Percentiles rank a stretch among this genome's conserved stretches.
Evolutionary conservation across 164 flowering plant species (phyloP).

Genomic region (Cinnamomum micranthum): DNA sequence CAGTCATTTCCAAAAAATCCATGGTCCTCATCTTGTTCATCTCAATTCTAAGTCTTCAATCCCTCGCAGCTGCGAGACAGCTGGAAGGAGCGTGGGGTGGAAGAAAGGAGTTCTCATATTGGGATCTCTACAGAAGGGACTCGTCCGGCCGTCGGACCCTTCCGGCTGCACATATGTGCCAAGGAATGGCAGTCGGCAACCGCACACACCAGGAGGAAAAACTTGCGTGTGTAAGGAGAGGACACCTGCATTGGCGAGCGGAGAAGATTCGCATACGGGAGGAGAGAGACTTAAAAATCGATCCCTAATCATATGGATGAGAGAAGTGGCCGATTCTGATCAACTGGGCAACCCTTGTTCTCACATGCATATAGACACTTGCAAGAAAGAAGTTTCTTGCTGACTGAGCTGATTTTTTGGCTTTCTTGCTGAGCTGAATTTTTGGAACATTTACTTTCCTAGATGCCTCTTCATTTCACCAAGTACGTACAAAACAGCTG

Average conservation of each 20-base stretch:
- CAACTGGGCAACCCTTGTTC: too few relatives aligned
- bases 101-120: not conserved
- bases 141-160: not conserved
- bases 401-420: too few relatives aligned
- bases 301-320: too few relatives aligned
- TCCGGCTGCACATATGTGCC: not conserved
- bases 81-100: not conserved
- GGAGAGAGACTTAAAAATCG: not conserved
- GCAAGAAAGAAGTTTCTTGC: too few relatives aligned
- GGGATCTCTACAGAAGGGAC: not conserved
- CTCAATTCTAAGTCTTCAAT: not conserved
- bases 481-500: too few relatives aligned
- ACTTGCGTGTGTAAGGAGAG: not conserved
- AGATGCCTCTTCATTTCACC: too few relatives aligned
- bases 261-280: too few relatives aligned
- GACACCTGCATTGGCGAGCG: too few relatives aligned
- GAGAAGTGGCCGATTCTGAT: too few relatives aligned
- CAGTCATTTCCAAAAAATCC: not conserved
- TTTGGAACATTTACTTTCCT: too few relatives aligned
- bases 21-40: not conserved
- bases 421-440: too few relatives aligned
- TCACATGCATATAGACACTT: too few relatives aligned
- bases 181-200: not conserved
- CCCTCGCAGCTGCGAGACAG: not conserved
- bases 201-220: not conserved